Base-by-base conservation (phyloP, 805 yeast species). In the Wickerhamiella qilinensis region DNA sequence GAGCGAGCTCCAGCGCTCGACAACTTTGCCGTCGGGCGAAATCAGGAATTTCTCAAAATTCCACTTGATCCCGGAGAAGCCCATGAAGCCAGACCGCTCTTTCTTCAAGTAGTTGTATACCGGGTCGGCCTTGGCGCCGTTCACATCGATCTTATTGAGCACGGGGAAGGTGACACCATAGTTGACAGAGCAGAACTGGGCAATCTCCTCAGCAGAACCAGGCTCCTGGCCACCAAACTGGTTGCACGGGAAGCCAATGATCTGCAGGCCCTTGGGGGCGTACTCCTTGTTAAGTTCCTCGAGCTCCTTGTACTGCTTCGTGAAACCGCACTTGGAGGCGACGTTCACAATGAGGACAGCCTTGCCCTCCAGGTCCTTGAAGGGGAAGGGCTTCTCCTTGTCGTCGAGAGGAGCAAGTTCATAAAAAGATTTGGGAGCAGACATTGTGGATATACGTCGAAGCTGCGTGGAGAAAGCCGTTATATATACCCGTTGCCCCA, bases 81-180 rank as follows among this genome's bases (percentile, higher is more conserved):
- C 84, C 15, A 80, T 61, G 30, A 62, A 41, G 12, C 74, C 75
- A 4, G 66, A 49, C 68, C 74, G 67, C 69, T 73, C 56, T 31
- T 61, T 50, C 65, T 91, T 88, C 57, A 88, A 69, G 64, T 57
- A 86, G 52, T 70, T 63, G 63, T 75, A 88, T 27, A 88, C 85
- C 16, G 88, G 83, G 54, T 81, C 86, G 16, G 83, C 75, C 33
- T 74, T 61, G 44, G 67, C 59, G 37, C 98, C 98, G 57, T 88
- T 91, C 49, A 91, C 97, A 31, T 86, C 85, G 43, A 85, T 59
- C 67, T 86, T 88, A 56, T 71, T 68, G 71, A 88, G 63, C 24
- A 88, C 69, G 22, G 95, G 95, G 77, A 91, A 88, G 15, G 79
- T 65, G 31, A 88, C 96, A 39, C 95, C 95, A 57, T 76, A 91